These are phyloP conservation scores for Echium plantagineum DNA, from an alignment of 257 asterid genomes.

Conservation along the genomic window DNA sequence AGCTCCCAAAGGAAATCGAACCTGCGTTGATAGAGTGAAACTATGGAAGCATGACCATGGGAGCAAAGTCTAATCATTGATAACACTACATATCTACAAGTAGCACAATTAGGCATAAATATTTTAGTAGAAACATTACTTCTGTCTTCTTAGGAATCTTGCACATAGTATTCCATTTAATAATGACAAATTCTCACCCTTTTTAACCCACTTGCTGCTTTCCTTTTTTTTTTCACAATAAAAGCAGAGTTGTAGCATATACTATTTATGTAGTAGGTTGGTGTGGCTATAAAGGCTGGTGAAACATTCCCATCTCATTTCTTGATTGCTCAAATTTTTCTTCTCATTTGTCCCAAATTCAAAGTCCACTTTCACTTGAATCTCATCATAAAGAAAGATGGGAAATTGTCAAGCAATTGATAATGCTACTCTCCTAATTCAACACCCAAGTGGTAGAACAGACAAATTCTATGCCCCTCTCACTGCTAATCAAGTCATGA, in stretches of 20 bases:
- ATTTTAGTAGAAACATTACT: background rate
- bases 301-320: constrained; percentile 4
- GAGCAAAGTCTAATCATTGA: too few relatives aligned
- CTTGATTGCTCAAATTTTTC: constrained; percentile 3
- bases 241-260: constrained; percentile 2
- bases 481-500: constrained; percentile 60
- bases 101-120: background rate
- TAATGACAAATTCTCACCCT: background rate
- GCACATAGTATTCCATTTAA: background rate
- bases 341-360: constrained; percentile 3
- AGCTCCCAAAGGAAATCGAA: too few relatives aligned
- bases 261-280: background rate
- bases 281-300: constrained; percentile 10
- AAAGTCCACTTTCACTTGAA: background rate
- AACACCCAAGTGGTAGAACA: constrained; percentile 68
- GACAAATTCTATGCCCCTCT: constrained; percentile 50
- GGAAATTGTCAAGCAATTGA: constrained; percentile 96
- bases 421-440: constrained; percentile 52
- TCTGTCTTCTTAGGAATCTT: background rate
- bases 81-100: background rate
- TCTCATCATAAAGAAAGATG: constrained; percentile 31
- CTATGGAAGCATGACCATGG: too few relatives aligned
- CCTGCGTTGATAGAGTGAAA: too few relatives aligned
- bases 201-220: background rate
- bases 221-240: background rate